phyloP scores from a whole-genome alignment of 2,329 filamentous ascomycete genomes.

The Beauveria brongniartii region DNA sequence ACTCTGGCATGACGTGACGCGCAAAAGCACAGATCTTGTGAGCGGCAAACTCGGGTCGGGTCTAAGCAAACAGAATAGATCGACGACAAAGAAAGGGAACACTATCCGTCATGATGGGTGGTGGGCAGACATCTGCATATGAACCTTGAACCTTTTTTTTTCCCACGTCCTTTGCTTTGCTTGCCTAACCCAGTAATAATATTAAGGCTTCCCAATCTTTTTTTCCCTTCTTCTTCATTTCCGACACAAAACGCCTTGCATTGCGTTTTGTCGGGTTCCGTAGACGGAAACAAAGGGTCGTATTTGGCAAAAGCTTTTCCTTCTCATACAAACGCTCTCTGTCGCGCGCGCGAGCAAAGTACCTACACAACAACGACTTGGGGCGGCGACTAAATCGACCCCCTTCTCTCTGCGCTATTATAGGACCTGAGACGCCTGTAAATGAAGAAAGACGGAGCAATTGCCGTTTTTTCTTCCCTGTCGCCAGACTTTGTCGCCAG shows the following conservation, averaged over 20 bases:
- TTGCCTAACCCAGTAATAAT: neutral
- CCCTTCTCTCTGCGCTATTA: too few species aligned
- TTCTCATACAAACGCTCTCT: too few species aligned
- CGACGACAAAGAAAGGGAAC: constrained; percentile 9
- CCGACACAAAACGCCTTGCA: neutral
- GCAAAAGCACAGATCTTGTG: neutral
- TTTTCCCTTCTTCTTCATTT: neutral
- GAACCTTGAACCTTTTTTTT: neutral
- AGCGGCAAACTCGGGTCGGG: neutral
- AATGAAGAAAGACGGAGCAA: too few species aligned
- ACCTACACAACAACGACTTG: too few species aligned
- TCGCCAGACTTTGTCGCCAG: too few species aligned
- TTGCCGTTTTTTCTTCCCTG: too few species aligned
- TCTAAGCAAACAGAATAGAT: constrained; percentile 4
- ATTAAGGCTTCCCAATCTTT: neutral
- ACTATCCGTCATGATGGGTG: neutral
- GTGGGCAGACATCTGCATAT: neutral
- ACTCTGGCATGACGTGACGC: neutral
- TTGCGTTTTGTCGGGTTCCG: neutral
- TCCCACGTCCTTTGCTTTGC: neutral
- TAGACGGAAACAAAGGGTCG: too few species aligned
- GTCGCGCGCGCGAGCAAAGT: too few species aligned
- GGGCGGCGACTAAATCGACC: too few species aligned
- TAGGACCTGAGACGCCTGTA: too few species aligned
- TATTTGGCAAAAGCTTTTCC: too few species aligned